Evolutionary conservation across 2,329 filamentous ascomycete genomes (phyloP), one percentile per base, ranked within the genome.

Genomic region (Canariomyces notabilis): DNA sequence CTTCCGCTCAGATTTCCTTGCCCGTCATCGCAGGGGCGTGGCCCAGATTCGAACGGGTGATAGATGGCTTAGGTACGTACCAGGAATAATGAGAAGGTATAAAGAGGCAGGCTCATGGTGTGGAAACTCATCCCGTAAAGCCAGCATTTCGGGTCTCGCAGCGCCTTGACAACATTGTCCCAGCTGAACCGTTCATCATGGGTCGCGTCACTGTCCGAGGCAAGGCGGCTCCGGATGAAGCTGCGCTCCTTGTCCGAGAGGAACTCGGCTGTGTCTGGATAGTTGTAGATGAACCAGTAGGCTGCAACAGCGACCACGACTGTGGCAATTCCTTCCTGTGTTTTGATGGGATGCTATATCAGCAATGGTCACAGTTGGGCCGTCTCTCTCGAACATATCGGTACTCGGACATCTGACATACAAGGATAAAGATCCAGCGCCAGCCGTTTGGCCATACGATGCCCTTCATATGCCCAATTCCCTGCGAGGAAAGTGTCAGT

Each of bases 121-220:
- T 89, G 84, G 56, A 87, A 88, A 0, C 75, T 77, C 0, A 87
- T 61, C 0, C 83, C 82, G 53, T 89, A 89, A 0, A 89, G 70
- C 81, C 80, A 87, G 57, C 82, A 82, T 59, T 83, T 87, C 1
- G 78, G 76, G 55, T 90, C 83, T 12, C 72, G 77, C 33, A 87
- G 62, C 0, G 85, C 85, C 15, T 77, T 69, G 19, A 64, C 46
- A 0, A 89, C 85, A 16, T 82, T 80, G 0, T 55, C 62, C 87
- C 86, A 90, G 3, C 67, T 76, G 57, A 90, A 89, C 0, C 67
- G 59, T 54, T 91, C 86, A 38, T 82, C 69, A 5, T 81, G 76
- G 0, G 80, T 87, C 0, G 83, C 80, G 57, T 89, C 85, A 51
- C 77, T 82, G 55, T 89, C 84, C 5, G 75, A 73, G 8, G 79